phyloP scores from a whole-genome alignment of 177 flowering plant genomes.

The Vitis hybrid region DNA sequence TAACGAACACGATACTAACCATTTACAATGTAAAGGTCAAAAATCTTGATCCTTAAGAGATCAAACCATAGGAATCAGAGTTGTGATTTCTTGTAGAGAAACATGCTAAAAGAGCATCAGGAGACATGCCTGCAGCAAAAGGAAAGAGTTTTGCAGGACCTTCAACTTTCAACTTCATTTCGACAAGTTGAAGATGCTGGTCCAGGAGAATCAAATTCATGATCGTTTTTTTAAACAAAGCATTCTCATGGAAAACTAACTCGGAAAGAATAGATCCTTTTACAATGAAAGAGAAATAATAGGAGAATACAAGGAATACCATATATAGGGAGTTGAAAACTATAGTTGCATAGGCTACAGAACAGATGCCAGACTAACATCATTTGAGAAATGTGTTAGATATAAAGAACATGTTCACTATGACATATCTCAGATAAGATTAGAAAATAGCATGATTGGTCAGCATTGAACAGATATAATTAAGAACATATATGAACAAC shows the following conservation, averaged over 20 bases:
- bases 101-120: background rate
- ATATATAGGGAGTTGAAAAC: background rate
- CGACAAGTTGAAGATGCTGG: background rate
- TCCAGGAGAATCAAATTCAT: background rate
- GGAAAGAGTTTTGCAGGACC: background rate
- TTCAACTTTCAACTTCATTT: background rate
- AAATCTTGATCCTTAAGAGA: background rate
- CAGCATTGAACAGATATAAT: no score
- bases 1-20: no score
- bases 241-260: background rate
- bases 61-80: background rate
- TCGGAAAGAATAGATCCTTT: background rate
- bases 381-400: no score
- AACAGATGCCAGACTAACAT: no score
- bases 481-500: no score
- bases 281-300: background rate
- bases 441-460: no score
- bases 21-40: no score
- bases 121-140: background rate
- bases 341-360: no score
- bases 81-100: background rate
- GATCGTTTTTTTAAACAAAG: background rate
- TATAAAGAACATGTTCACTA: no score
- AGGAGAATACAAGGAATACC: background rate
- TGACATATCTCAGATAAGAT: background rate